Base-by-base conservation (phyloP, 2,329 filamentous ascomycete genomes). In the Apiospora marii region DNA sequence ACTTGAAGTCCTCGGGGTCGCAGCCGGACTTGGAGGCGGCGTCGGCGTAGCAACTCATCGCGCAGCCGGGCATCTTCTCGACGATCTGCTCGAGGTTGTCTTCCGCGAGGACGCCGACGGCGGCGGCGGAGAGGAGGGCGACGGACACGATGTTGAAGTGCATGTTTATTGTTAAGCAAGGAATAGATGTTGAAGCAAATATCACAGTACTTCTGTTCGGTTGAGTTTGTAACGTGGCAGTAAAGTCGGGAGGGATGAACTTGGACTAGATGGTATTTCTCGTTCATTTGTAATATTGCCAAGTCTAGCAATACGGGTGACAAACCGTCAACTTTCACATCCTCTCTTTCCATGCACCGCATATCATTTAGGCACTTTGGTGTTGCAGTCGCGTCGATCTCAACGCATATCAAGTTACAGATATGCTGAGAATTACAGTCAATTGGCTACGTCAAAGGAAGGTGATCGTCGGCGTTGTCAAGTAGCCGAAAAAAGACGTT, bases 11-110 rank as follows among this genome's bases (percentile, higher is more conserved):
- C 41, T 68, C 67, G n/a, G 67, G 67, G 41, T 24, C 46, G 67
- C 67, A 68, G 41, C 67, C 41, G n/a, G 67, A 44, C 41, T 68
- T 2, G 24, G 24, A 5, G 41, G 37, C n/a, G 41, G 67, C 67
- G 24, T 68, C 41, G 43, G n/a, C 44, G 67, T 68, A 68, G 67
- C 67, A 68, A 41, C 67, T 27, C 67, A 68, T 19, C 41, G 67
- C 67, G 24, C 67, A 68, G 43, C 44, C 67, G n/a, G 67, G 67
- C 67, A 68, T 68, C 41, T 48, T 48, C 41, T 48, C 27, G 67
- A 68, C 67, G n/a, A 68, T 68, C 67, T 68, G 41, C 8, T 68
- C 12, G 41, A 68, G 67, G 67, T 44, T 48, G 67, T 68, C 67
- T n/a, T n/a, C 67, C 7, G 67, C 67, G 6, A 68, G 7, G 67